Evolutionary conservation across 345 rosid genomes (phyloP).

Genomic region (Rhodomyrtus tomentosa): DNA sequence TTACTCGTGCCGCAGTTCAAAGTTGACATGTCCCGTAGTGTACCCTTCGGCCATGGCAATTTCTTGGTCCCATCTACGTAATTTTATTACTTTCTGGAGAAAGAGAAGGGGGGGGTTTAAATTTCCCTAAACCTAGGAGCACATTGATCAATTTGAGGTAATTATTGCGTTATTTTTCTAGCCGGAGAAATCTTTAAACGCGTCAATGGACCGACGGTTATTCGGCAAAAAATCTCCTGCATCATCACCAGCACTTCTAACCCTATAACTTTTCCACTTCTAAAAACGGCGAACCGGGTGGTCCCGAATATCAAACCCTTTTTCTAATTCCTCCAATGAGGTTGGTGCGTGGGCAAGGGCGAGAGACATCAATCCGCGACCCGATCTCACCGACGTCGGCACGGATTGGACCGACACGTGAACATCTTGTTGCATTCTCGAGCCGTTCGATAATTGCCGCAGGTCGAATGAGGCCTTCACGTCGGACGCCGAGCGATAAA

Average conservation of each 20-base stretch:
- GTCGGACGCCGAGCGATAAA: neutral
- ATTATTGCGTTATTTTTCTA: neutral
- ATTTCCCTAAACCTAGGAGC: neutral
- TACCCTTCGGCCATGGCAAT: neutral
- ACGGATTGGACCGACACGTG: neutral
- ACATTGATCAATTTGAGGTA: neutral
- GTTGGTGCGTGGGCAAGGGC: neutral
- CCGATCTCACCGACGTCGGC: neutral
- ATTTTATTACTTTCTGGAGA: too few relatives aligned
- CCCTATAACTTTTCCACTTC: neutral
- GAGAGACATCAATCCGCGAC: neutral
- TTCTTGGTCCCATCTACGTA: neutral
- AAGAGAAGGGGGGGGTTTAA: neutral
- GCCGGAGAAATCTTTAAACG: neutral
- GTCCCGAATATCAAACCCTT: neutral
- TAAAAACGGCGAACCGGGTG: neutral
- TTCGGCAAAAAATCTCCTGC: neutral
- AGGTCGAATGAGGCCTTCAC: neutral
- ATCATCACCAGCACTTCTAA: neutral
- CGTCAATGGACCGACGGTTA: neutral
- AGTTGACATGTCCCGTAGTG: neutral
- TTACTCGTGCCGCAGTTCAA: neutral
- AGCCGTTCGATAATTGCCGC: neutral
- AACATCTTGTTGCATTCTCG: neutral
- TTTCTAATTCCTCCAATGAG: neutral